Evolutionary conservation across 116 monocot genomes (phyloP).

Genomic region (Thalassia testudinum): DNA sequence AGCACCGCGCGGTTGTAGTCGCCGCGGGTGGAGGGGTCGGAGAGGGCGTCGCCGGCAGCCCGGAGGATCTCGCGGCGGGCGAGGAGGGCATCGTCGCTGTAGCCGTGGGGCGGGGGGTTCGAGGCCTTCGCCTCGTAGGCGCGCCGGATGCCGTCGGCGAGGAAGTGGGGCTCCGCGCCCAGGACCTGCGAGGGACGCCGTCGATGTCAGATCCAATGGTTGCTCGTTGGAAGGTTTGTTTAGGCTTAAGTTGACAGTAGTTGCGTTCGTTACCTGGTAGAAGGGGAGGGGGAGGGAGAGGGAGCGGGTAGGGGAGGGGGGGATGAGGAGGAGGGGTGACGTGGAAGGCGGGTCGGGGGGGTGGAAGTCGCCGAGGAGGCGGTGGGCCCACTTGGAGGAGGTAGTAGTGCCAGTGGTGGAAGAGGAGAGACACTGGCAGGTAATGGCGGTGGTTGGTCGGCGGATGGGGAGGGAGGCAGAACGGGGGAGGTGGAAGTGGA

Average conservation of each 20-base stretch:
- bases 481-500: no score
- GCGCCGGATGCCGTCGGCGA: constrained; percentile 63
- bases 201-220: not conserved
- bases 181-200: constrained; percentile 24
- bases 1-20: constrained; percentile 27
- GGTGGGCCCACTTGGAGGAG: constrained; percentile 66
- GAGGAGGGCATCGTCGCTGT: constrained; percentile 61
- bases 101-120: constrained; percentile 34
- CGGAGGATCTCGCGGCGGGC: constrained; percentile 73
- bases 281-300: constrained; percentile 19
- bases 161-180: constrained; percentile 80
- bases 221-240: no score
- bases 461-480: no score
- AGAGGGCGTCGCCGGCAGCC: constrained; percentile 56
- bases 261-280: constrained; percentile 25
- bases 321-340: constrained; percentile 3
- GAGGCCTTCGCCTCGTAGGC: constrained; percentile 51
- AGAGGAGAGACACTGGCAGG: constrained; percentile 22
- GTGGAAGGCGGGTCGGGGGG: constrained; percentile 9
- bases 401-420: constrained; percentile 1
- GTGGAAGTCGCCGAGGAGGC: constrained; percentile 78
- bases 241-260: no score
- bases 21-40: constrained; percentile 20
- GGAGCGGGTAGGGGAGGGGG: constrained; percentile 12
- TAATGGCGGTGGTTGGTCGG: not conserved